Evolutionary conservation across 805 yeast species (phyloP), one percentile per base, ranked within the genome.

Genomic region (Nematodospora valgi): DNA sequence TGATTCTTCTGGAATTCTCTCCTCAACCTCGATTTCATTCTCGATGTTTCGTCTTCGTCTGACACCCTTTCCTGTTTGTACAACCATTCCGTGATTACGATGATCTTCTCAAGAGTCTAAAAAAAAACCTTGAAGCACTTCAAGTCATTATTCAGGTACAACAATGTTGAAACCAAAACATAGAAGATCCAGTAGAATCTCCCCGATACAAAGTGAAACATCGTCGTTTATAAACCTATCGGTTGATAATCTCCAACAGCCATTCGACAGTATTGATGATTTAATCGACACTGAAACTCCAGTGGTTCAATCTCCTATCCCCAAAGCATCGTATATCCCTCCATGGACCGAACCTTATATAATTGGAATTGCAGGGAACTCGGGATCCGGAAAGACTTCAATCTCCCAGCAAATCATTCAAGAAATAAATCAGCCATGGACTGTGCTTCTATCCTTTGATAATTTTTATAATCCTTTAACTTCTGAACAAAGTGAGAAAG

Each of bases 371-470:
- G 67, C 63, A 3, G 80, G 79, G 4, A 60, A 66, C 34, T 62
- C 68, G 11, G 73, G 98, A 2, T 86, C 96, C 0, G 98, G 98
- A 2, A 91, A 91, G 54, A 91, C 98, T 0, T 82, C 95, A 23
- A 86, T 93, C 13, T 93, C 97, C 0, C 80, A 87, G 24, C 74
- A 76, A 44, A 82, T 93, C 47, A 85, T 89, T 34, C 76, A 82
- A 37, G 79, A 80, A 42, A 61, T 76, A 40, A 81, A 86, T 59
- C 86, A 86, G 37, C 98, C 98, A 1, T 89, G 98, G 96, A 86
- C 97, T 0, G 91, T 93, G 9, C 66, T 93, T 38, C 54, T 91
- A 14, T 84, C 96, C 2, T 70, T 88, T 62, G 98, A 93, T 55
- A 91, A 91, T 59, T 93, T 91, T 55, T 93, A 93, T 62, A 78